Percentiles rank a stretch among this genome's conserved stretches.
These are phyloP conservation scores for Erysiphe neolycopersici DNA, from an alignment of 2,329 filamentous ascomycete species.

Conservation along the genomic window DNA sequence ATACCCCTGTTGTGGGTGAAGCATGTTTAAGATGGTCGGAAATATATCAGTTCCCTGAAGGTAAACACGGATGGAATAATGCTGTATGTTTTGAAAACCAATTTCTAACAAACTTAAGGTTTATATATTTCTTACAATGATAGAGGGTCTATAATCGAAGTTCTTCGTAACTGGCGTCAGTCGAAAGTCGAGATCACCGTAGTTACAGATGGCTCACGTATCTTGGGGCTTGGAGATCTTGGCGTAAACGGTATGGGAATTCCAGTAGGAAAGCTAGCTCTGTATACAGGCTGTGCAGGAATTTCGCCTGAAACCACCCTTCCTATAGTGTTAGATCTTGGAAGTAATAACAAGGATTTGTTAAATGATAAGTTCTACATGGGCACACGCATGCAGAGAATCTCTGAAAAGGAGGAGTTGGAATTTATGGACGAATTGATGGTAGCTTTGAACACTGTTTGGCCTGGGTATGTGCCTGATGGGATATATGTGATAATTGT, in stretches of 20 bases:
- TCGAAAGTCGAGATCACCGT: conserved; percentile 32
- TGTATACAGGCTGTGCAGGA: conserved; percentile 68
- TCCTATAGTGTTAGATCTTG: conserved; percentile 61
- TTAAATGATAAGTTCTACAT: conserved; percentile 56
- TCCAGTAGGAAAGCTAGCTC: conserved; percentile 53
- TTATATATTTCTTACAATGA: conserved; percentile 47
- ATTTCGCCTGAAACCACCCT: conserved; percentile 56
- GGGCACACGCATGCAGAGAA: conserved; percentile 38
- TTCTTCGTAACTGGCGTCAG: conserved; percentile 46
- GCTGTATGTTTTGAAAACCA: neutral
- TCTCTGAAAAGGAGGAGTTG: conserved; percentile 46
- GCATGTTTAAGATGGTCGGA: conserved; percentile 50
- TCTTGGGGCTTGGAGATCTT: conserved; percentile 56
- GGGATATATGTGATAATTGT: conserved; percentile 20
- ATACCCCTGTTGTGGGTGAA: conserved; percentile 39
- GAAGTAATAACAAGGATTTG: conserved; percentile 52
- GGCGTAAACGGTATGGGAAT: conserved; percentile 67
- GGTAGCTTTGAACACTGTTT: conserved; percentile 34
- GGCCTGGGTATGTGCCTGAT: conserved; percentile 39
- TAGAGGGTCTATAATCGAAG: conserved; percentile 33
- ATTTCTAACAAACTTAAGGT: conserved; percentile 5
- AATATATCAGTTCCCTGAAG: conserved; percentile 47
- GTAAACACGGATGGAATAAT: conserved; percentile 6
- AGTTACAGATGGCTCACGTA: conserved; percentile 32
- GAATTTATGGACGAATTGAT: conserved; percentile 53